Conservation (phyloP, 2,329 filamentous ascomycete genomes). For the Pestalotiopsis sp. region DNA sequence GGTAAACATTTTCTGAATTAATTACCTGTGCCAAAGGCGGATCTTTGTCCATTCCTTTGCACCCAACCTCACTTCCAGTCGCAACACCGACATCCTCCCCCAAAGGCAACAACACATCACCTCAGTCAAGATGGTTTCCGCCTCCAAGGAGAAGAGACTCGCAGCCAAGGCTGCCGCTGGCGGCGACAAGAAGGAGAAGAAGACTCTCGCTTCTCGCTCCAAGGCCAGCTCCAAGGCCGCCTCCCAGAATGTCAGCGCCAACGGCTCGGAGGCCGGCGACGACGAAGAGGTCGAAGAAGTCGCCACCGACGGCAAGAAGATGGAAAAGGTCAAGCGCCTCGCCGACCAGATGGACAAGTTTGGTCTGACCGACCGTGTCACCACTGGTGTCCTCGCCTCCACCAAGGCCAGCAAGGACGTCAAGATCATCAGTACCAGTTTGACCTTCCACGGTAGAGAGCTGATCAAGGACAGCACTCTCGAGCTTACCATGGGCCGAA, state of each 20-base stretch:
- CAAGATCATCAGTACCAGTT: constrained; percentile 89
- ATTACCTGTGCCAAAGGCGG: not conserved
- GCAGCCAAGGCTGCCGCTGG: constrained; percentile 71
- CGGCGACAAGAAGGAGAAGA: constrained; percentile 75
- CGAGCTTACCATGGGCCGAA: constrained; percentile 88
- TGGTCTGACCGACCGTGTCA: constrained; percentile 95
- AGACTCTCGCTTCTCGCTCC: constrained; percentile 66
- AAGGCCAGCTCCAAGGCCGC: constrained; percentile 70
- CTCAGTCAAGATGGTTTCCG: constrained; percentile 59
- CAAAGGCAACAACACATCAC: not conserved
- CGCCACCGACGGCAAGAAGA: constrained; percentile 70
- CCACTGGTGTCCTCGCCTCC: constrained; percentile 92
- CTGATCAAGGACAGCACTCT: constrained; percentile 91
- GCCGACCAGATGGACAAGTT: constrained; percentile 93
- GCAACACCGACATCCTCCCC: constrained; percentile 12
- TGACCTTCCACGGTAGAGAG: constrained; percentile 97
- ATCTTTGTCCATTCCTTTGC: not conserved
- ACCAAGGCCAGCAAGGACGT: constrained; percentile 85
- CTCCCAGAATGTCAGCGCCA: constrained; percentile 60
- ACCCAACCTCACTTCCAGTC: not conserved
- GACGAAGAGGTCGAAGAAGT: constrained; percentile 68
- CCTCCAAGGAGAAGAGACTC: constrained; percentile 71
- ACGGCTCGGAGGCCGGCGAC: constrained; percentile 70
- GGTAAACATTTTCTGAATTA: not conserved
- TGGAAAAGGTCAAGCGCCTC: constrained; percentile 82